A percentile compares a stretch with the other conserved stretches of the same genome.
phyloP scores from a whole-genome alignment of 2,329 filamentous ascomycete genomes.

The Alternaria sp. region DNA sequence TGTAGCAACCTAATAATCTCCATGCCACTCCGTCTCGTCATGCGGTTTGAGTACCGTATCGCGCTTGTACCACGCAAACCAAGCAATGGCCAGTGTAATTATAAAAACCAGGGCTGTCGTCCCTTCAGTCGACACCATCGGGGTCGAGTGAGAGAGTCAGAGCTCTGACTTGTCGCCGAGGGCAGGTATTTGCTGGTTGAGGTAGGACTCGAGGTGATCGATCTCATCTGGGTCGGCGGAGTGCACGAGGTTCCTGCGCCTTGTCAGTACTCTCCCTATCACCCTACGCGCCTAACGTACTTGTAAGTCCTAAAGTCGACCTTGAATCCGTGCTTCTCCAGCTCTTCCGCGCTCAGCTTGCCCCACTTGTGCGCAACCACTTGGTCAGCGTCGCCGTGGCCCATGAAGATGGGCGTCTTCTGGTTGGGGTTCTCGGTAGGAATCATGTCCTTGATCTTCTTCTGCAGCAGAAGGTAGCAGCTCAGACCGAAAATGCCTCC shows the following conservation, averaged over 20 bases:
- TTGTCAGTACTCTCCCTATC: conserved; percentile 17
- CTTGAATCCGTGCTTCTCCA: conserved; percentile 73
- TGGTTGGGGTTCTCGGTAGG: conserved; percentile 64
- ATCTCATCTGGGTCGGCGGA: conserved; percentile 80
- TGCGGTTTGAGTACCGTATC: not conserved
- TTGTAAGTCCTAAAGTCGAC: conserved; percentile 78
- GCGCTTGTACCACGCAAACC: conserved; percentile 34
- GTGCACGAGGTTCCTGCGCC: conserved; percentile 70
- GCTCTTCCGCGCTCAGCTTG: conserved; percentile 66
- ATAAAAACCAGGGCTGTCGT: conserved; percentile 35
- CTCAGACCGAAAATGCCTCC: conserved; percentile 89
- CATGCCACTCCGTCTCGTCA: not conserved
- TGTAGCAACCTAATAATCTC: not conserved
- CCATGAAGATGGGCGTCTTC: conserved; percentile 85
- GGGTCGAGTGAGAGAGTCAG: conserved; percentile 31
- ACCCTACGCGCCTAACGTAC: conserved; percentile 55
- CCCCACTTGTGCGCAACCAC: conserved; percentile 76
- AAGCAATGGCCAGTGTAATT: conserved; percentile 31
- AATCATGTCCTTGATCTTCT: conserved; percentile 62
- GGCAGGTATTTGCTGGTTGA: conserved; percentile 60
- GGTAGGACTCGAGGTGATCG: conserved; percentile 75
- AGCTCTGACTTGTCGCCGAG: conserved; percentile 48
- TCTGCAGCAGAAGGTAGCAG: conserved; percentile 76
- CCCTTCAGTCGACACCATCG: conserved; percentile 10
- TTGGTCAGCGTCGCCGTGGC: conserved; percentile 79